These are phyloP conservation scores for Xylaria bambusicola DNA, from an alignment of 495 filamentous ascomycete species.

Conservation along the genomic window DNA sequence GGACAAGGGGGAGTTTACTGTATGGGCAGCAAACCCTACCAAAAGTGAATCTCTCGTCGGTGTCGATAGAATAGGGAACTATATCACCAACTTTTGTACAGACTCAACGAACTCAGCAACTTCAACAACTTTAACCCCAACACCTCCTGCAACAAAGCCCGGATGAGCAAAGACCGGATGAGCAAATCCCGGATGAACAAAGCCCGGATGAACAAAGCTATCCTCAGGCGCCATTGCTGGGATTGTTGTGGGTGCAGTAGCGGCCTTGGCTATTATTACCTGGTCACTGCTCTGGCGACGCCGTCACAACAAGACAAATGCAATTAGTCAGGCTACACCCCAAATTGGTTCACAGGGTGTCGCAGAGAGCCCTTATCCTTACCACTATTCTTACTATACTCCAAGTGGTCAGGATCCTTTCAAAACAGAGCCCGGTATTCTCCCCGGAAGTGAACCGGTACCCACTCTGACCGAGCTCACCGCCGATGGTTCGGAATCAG, in stretches of 20 bases:
- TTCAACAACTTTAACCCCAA: no score
- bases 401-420: background rate
- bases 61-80: constrained; percentile 13
- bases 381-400: background rate
- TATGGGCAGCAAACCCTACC: constrained; percentile 32
- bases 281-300: background rate
- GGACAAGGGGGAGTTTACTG: constrained; percentile 28
- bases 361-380: background rate
- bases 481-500: background rate
- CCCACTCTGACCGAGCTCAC: background rate
- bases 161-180: background rate
- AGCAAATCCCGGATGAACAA: no score
- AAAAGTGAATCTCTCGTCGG: constrained; percentile 24
- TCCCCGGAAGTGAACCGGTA: background rate
- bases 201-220: background rate
- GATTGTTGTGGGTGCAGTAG: background rate
- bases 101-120: background rate
- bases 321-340: background rate
- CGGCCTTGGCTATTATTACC: background rate
- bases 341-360: background rate
- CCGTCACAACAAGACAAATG: background rate
- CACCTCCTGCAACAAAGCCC: no score
- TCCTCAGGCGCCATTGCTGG: constrained; percentile 1
- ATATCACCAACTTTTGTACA: constrained; percentile 10
- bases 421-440: background rate